Evolutionary conservation across 225 moss, liverwort and hornwort species (phyloP).

Genomic region (Rhytidiadelphus loreus): DNA sequence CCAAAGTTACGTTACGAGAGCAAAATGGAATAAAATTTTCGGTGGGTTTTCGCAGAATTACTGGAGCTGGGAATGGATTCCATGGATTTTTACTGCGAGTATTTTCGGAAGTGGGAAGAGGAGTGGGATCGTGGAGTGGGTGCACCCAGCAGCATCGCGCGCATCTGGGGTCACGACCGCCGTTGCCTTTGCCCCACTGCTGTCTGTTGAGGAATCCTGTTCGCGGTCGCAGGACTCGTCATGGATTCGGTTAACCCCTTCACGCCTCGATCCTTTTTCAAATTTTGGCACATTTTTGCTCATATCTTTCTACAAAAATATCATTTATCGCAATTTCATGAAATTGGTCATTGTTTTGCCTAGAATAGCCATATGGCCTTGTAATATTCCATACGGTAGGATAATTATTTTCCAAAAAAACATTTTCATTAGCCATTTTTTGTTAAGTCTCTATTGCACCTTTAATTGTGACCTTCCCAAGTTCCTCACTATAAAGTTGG

Average conservation of each 20-base stretch:
- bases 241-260: too few species aligned
- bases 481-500: too few species aligned
- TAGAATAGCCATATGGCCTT: background rate
- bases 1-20: background rate
- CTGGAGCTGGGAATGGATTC: background rate
- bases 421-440: background rate
- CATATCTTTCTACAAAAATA: too few species aligned
- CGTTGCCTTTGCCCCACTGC: background rate
- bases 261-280: too few species aligned
- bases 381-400: background rate
- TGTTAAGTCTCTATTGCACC: too few species aligned
- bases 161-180: background rate
- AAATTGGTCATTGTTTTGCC: too few species aligned
- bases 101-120: background rate
- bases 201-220: background rate
- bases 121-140: background rate
- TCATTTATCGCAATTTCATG: too few species aligned
- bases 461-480: too few species aligned
- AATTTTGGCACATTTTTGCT: too few species aligned
- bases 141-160: background rate
- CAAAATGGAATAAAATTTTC: background rate
- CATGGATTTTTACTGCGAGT: background rate
- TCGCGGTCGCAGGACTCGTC: background rate
- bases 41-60: background rate
- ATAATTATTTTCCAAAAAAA: background rate